Evolutionary conservation across 2,329 filamentous ascomycete genomes (phyloP), one percentile per base, ranked within the genome.

Genomic region (Trichothecium roseum): DNA sequence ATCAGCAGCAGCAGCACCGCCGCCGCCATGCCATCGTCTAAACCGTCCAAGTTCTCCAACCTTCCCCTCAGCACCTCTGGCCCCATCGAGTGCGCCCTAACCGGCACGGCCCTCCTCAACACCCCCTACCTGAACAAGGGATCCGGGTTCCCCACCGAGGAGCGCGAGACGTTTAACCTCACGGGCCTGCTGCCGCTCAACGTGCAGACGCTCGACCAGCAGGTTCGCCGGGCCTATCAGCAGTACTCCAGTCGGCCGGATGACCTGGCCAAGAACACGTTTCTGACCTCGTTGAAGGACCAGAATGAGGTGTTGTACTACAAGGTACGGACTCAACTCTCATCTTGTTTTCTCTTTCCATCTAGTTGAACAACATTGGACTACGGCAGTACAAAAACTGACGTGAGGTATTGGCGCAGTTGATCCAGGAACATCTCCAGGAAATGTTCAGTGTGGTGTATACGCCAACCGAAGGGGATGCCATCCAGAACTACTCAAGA

Each of bases 391-490:
- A 8, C 12, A 14, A n/a, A 20, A 12, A 8, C 36, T 37, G 14
- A 37, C 14, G 12, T 31, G 14, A 16, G n/a, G 30, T n/a, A 17
- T n/a, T 17, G 26, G 16, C 9, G 18, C 9, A 40, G 20, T 7
- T 30, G 3, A 33, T 32, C 7, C 71, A 84, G 52, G 75, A 83
- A 4, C 80, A 94, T 47, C 60, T 94, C 15, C 78, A 83, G 43
- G 85, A 94, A 51, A 91, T 94, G 83, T 88, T 93, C 50, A 77
- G 80, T 28, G 65, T 94, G n/a, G 84, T 94, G 18, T 94, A 94
- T 51, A 94, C 87, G 0, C 87, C 87, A 0, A 94, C 87, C 0
- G 86, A 94, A 58, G 85, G 84, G 8, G 84, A 93, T 28, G 87
- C 87, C 0, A 94, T 94, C 34, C 75, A 84, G 45, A 83, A 88